Conservation (phyloP, 2,329 filamentous ascomycete genomes). For the Penicillium sp. region DNA sequence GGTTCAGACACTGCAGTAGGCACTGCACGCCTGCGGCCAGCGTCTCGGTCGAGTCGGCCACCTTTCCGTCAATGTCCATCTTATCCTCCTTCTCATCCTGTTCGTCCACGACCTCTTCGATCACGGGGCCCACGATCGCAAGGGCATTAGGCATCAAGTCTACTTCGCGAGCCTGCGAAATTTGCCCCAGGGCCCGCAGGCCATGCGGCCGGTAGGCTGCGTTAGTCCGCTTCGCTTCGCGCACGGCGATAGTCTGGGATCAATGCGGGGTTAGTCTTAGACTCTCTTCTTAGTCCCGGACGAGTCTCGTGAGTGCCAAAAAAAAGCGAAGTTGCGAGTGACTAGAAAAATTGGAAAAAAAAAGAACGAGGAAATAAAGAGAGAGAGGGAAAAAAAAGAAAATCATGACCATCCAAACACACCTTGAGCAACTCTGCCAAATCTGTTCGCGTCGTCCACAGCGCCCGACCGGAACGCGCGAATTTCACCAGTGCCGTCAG, state of each 20-base stretch:
- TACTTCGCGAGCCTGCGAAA: conserved; percentile 68
- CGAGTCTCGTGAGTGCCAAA: not conserved
- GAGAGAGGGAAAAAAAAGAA: not conserved
- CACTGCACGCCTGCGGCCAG: conserved; percentile 43
- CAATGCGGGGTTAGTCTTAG: conserved; percentile 19
- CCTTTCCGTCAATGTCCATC: conserved; percentile 67
- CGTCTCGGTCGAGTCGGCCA: conserved; percentile 37
- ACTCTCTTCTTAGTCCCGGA: no score
- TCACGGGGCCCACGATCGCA: conserved; percentile 62
- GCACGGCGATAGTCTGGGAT: conserved; percentile 64
- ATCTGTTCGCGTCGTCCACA: conserved; percentile 61
- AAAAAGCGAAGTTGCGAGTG: conserved; percentile 5
- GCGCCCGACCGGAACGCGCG: conserved; percentile 62
- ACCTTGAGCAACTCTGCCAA: conserved; percentile 70
- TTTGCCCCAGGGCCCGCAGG: conserved; percentile 70
- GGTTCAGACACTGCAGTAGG: conserved; percentile 42
- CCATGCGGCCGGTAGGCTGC: conserved; percentile 77
- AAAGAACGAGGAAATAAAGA: not conserved
- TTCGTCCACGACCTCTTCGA: conserved; percentile 59
- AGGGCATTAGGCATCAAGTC: conserved; percentile 70
- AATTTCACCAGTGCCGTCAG: conserved; percentile 79
- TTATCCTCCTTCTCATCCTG: conserved; percentile 54
- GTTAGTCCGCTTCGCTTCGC: conserved; percentile 92
- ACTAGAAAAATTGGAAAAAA: not conserved
- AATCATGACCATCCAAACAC: conserved; percentile 18